A percentile compares a stretch with the other conserved stretches of the same genome.
These are phyloP conservation scores for Rhodotorula mucilaginosa DNA, from an alignment of 1,284 basidiomycete genomes.

Conservation along the genomic window DNA sequence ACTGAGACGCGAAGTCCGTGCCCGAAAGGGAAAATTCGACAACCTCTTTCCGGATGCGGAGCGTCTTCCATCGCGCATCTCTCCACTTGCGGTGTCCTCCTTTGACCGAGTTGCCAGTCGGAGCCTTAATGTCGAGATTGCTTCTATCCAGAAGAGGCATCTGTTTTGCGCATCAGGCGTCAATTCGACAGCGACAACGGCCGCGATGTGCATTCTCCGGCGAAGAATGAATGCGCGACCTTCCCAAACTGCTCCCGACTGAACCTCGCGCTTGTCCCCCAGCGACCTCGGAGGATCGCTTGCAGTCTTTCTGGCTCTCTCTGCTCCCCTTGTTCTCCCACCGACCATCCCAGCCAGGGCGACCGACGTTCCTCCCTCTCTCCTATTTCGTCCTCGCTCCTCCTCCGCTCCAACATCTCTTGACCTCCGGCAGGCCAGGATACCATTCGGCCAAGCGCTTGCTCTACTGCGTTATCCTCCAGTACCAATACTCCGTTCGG, in stretches of 20 bases:
- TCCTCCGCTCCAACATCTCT: not conserved
- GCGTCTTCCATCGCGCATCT: not conserved
- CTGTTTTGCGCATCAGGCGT: not conserved
- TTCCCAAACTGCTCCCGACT: not conserved
- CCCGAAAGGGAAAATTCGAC: not conserved
- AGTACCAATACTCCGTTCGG: not conserved
- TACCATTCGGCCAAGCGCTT: not conserved
- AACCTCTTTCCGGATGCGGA: not conserved
- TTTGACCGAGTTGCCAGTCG: not conserved
- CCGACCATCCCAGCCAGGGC: not conserved
- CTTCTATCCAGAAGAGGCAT: not conserved
- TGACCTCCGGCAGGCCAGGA: constrained; percentile 2
- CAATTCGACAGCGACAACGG: not conserved
- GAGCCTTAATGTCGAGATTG: not conserved
- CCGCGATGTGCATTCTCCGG: not conserved
- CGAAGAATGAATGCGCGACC: not conserved
- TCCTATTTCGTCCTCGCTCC: not conserved
- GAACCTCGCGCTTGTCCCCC: not conserved
- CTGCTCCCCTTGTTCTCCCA: not conserved
- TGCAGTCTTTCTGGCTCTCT: not conserved
- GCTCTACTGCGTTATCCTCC: not conserved
- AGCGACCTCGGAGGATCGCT: not conserved
- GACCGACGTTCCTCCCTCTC: not conserved
- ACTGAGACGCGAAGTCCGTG: not conserved
- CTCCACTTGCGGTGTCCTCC: not conserved